phyloP scores from a whole-genome alignment of 2,329 filamentous ascomycete species.

The Apiospora malaysiana region DNA sequence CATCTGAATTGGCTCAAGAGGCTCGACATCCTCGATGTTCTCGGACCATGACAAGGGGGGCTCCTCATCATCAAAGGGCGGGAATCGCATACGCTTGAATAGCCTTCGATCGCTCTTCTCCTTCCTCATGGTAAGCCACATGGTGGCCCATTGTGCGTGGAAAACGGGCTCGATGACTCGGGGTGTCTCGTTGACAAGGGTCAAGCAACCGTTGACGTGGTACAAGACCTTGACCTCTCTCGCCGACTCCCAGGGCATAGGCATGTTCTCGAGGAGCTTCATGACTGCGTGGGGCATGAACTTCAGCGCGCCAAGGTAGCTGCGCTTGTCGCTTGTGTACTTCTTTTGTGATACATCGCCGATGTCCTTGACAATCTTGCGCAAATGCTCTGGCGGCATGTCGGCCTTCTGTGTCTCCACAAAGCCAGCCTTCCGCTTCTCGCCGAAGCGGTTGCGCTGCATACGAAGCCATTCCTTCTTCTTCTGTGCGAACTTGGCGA shows the following conservation, averaged over 20 bases:
- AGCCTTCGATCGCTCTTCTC: constrained; percentile 95
- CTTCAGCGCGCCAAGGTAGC: constrained; percentile 95
- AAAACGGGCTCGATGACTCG: constrained; percentile 97
- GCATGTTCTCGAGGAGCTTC: constrained; percentile 98
- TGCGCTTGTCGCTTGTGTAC: constrained; percentile 97
- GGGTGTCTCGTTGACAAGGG: constrained; percentile 94
- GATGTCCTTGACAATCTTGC: constrained; percentile 98
- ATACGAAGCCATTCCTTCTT: constrained; percentile 97
- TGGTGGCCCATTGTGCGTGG: constrained; percentile 98
- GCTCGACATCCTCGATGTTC: constrained; percentile 98
- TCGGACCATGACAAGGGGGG: constrained; percentile 97
- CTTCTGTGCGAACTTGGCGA: constrained; percentile 96
- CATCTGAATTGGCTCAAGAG: constrained; percentile 97
- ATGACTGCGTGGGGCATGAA: constrained; percentile 99
- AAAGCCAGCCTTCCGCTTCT: constrained; percentile 95
- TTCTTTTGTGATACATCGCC: constrained; percentile 99
- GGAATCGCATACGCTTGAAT: constrained; percentile 99
- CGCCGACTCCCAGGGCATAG: constrained; percentile 98
- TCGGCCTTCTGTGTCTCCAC: constrained; percentile 98
- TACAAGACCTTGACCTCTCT: constrained; percentile 98
- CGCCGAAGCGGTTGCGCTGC: constrained; percentile 91
- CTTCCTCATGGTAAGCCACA: constrained; percentile 98
- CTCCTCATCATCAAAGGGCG: constrained; percentile 98
- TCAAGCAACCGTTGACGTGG: constrained; percentile 96
- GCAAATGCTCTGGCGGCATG: constrained; percentile 96